Base-by-base conservation (phyloP, 495 filamentous ascomycete species). In the Neurospora intermedia region DNA sequence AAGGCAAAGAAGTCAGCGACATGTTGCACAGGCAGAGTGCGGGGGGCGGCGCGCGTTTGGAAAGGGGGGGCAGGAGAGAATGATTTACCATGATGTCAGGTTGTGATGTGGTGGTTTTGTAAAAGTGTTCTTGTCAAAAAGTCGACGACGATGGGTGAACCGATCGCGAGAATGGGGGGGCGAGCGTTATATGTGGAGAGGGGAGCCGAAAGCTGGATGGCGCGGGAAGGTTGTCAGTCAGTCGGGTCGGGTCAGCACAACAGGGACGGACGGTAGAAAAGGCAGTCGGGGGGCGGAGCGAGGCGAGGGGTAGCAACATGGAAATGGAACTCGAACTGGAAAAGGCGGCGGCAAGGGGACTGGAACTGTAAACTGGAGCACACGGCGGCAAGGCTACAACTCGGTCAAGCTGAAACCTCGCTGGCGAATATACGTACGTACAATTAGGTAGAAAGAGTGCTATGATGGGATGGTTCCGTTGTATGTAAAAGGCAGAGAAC, bases 21-120 rank as follows among this genome's bases (percentile, higher is more conserved):
- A 43, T 74, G 27, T 69, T 54, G 43, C 13, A 54, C 46, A 27
- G 23, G 46, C 10, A 54, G 23, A 27, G 43, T 7, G 35, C 8
- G 23, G 15, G 18, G n/a, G 70, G 43, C 31, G 16, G 31, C 43
- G 15, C 6, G 18, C 38, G 39, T 7, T 38, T 3, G 35, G 6
- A 38, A 38, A 38, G 23, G 40, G 62, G 43, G 23, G 27, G 27
- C 15, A n/a, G 62, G 54, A 13, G 66, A 27, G 66, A 43, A n/a
- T 27, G 31, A 69, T 71, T 74, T 41, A 77, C 76, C 76, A 77
- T 77, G 62, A 41, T 74, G 73, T 41, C 43, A 20, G 43, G 70
- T 54, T 42, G 70, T 69, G 54, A 35, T 66, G 54, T 8, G 54
- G 54, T 66, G 54, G 54, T 18, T 18, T 66, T 66, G 54, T 16